Conservation (phyloP, 495 filamentous ascomycete species). For the Pyrenopolyporus hunteri region DNA sequence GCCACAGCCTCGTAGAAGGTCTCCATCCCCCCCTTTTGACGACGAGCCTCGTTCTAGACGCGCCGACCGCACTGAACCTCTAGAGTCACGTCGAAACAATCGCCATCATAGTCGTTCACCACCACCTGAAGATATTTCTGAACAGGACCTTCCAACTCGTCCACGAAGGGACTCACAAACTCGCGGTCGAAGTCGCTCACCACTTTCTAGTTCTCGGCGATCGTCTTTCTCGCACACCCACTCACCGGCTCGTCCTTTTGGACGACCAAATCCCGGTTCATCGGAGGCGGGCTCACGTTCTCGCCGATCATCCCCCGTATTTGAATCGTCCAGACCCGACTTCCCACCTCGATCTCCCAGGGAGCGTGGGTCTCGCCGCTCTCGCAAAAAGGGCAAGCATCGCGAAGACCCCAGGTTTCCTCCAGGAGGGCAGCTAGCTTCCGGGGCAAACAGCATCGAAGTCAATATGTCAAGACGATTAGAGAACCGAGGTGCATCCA, state of each 20-base stretch:
- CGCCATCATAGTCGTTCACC: slow-evolving; percentile 45
- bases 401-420: slow-evolving; percentile 44
- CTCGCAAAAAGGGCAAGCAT: slow-evolving; percentile 43
- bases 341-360: slow-evolving; percentile 39
- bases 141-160: slow-evolving; percentile 22
- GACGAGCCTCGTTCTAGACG: slow-evolving; percentile 30
- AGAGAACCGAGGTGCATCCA: slow-evolving; percentile 49
- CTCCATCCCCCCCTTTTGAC: slow-evolving; percentile 36
- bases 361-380: slow-evolving; percentile 37
- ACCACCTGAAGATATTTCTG: slow-evolving; percentile 28
- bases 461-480: slow-evolving; percentile 52
- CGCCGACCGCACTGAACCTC: slow-evolving; percentile 31
- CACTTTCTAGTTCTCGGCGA: slow-evolving; percentile 34
- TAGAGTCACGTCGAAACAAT: slow-evolving; percentile 19
- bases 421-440: slow-evolving; percentile 44
- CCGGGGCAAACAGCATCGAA: slow-evolving; percentile 56
- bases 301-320: slow-evolving; percentile 43
- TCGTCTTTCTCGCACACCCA: slow-evolving; percentile 49
- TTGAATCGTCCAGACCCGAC: slow-evolving; percentile 40
- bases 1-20: slow-evolving; percentile 31
- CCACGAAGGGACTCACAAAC: slow-evolving; percentile 30
- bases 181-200: slow-evolving; percentile 39
- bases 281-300: slow-evolving; percentile 47
- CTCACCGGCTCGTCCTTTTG: slow-evolving; percentile 42
- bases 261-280: slow-evolving; percentile 43